phyloP scores from a whole-genome alignment of 225 moss, liverwort and hornwort species.

The Asterella californica region DNA sequence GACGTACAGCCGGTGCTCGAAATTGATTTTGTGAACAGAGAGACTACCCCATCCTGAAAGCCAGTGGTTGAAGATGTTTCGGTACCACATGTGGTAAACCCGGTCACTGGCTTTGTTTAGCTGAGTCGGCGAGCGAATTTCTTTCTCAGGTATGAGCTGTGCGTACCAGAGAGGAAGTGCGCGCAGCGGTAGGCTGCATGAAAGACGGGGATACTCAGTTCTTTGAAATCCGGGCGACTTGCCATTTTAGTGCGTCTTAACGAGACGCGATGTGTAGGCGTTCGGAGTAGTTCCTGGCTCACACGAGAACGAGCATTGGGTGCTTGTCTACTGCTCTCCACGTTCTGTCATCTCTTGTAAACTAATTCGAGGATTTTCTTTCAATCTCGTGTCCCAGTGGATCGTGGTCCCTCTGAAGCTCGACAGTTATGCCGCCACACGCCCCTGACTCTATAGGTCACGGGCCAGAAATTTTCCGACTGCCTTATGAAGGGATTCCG shows the following conservation, averaged over 20 bases:
- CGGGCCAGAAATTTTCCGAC: constrained; percentile 5
- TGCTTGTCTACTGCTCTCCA: neutral
- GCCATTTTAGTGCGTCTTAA: neutral
- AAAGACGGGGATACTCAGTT: neutral
- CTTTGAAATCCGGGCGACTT: neutral
- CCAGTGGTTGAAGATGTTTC: neutral
- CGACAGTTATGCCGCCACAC: constrained; percentile 45
- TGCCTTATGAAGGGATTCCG: constrained; percentile 16
- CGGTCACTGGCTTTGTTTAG: neutral
- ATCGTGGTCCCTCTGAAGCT: constrained; percentile 7
- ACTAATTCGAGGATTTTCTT: constrained; percentile 5
- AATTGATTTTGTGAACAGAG: constrained; percentile 8
- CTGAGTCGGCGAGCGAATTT: constrained; percentile 1
- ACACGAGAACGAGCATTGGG: constrained; percentile 1
- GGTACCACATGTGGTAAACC: neutral
- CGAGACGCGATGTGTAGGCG: neutral
- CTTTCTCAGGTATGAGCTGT: constrained; percentile 7
- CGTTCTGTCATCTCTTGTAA: neutral
- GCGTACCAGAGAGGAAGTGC: neutral
- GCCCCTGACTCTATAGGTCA: constrained; percentile 27
- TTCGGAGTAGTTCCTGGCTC: neutral
- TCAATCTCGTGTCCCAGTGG: constrained; percentile 7
- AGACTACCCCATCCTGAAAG: neutral
- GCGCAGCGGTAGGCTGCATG: neutral
- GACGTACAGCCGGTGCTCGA: constrained; percentile 15